phyloP scores from a whole-genome alignment of 2,329 filamentous ascomycete species.

The Fusarium chlamydosporum region DNA sequence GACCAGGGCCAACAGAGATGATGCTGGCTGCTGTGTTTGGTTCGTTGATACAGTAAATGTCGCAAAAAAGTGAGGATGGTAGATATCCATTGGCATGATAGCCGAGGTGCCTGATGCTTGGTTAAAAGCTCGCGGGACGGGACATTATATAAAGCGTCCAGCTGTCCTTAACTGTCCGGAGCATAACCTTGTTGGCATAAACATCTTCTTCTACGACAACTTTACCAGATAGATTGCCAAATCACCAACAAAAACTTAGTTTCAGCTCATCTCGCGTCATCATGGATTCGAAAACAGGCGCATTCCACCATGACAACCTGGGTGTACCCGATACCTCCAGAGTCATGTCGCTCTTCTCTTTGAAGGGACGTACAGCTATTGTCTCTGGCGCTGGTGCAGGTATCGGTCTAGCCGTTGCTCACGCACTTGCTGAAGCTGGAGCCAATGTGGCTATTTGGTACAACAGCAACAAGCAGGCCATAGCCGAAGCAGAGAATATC shows the following conservation, averaged over 20 bases:
- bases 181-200: constrained; percentile 21
- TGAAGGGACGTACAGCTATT: constrained; percentile 78
- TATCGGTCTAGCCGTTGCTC: constrained; percentile 75
- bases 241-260: not conserved
- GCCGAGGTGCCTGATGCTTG: constrained; percentile 26
- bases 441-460: constrained; percentile 82
- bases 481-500: constrained; percentile 73
- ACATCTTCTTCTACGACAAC: not conserved
- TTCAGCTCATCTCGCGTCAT: constrained; percentile 45
- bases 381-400: constrained; percentile 76
- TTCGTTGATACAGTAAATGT: constrained; percentile 37
- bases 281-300: constrained; percentile 62
- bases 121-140: constrained; percentile 4
- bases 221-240: not conserved
- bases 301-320: constrained; percentile 72
- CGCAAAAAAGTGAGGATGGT: constrained; percentile 28
- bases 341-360: constrained; percentile 76
- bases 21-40: constrained; percentile 28
- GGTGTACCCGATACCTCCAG: constrained; percentile 61
- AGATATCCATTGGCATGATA: constrained; percentile 18
- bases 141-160: constrained; percentile 30
- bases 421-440: constrained; percentile 77
- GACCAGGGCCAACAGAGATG: constrained; percentile 29
- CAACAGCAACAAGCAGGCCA: constrained; percentile 75
- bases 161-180: constrained; percentile 2